Base-by-base conservation (phyloP, 768 basidiomycete genomes). In the Suillus fuscotomentosus region DNA sequence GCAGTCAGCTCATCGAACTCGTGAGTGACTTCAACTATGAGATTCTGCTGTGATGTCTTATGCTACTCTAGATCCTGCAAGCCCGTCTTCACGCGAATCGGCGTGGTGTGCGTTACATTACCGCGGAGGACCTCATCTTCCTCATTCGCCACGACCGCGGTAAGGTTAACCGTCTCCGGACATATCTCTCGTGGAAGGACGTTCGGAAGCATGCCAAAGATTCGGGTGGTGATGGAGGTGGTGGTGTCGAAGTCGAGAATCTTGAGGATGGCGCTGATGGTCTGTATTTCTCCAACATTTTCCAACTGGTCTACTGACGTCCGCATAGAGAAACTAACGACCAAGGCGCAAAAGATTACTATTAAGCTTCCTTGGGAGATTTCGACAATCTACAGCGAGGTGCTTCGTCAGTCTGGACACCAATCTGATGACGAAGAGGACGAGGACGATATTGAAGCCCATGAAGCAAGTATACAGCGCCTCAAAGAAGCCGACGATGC, bases 291-390 rank as follows among this genome's bases (percentile, higher is more conserved):
- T 24, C 38, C 11, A n/a, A 60, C 45, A 24, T 53, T 13, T 41
- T 53, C 11, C 42, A 20, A 2, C 38, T 45, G 6, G 43, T 67
- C 45, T 2, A 60, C 38, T 45, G 4, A 43, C 13, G n/a, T 15
- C 7, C 41, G 8, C 43, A 5, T 68, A 92, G 91, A 93, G 70
- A 93, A 93, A 70, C 75, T 92, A 36, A 83, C 87, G 7, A 81
- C 90, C 36, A 97, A 97, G 72, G 91, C 94, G 2, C 88, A 94
- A 77, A 96, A 96, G 73, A 92, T 94, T 65, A 94, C 92, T 48
- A 94, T 98, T 71, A 97, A 97, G 77, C 84, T 97, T 4, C 94
- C 96, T 48, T 99, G 96, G 96, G 96, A 98, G 73, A 88, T 97
- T 11, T 87, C 88, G 3, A 96, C 94, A 0, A 90, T 95, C 36